A percentile compares a stretch with the other conserved stretches of the same genome.
Conservation (phyloP, 371 early-diverging fungal genomes). For the Lichtheimia hyalospora region DNA sequence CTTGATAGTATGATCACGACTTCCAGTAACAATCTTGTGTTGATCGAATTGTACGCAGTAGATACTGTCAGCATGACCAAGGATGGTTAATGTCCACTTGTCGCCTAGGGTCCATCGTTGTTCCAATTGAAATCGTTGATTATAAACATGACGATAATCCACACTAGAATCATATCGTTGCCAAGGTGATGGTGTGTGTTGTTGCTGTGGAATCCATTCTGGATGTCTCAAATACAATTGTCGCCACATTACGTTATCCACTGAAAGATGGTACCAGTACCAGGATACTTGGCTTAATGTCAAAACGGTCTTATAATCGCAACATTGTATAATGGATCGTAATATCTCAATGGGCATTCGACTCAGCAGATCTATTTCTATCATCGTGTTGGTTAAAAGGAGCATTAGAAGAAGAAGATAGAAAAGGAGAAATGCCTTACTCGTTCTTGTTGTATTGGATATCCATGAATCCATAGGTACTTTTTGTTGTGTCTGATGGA, state of each 20-base stretch:
- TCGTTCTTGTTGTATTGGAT: no score
- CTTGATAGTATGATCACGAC: constrained; percentile 86
- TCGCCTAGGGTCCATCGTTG: constrained; percentile 39
- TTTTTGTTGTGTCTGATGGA: constrained; percentile 21
- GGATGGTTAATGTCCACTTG: constrained; percentile 30
- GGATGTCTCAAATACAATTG: constrained; percentile 14
- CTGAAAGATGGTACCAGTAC: constrained; percentile 12
- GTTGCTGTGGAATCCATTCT: constrained; percentile 1
- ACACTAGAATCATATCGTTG: background rate
- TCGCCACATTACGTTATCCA: constrained; percentile 20
- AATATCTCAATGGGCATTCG: constrained; percentile 15
- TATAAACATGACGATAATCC: constrained; percentile 19
- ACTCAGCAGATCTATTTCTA: constrained; percentile 6
- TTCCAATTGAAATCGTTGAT: constrained; percentile 14
- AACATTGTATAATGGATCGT: constrained; percentile 10
- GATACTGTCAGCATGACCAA: constrained; percentile 90
- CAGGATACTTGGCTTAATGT: constrained; percentile 12
- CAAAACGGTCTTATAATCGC: constrained; percentile 14
- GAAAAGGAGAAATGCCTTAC: no score
- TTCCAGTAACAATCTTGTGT: constrained; percentile 85
- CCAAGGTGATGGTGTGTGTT: background rate
- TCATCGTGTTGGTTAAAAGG: background rate
- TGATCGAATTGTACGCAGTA: constrained; percentile 93
- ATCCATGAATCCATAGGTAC: background rate
- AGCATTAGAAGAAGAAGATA: no score